A percentile compares a stretch with the other conserved stretches of the same genome.
Evolutionary conservation across 1,284 basidiomycete genomes (phyloP).

Genomic region (Tilletia walkeri): DNA sequence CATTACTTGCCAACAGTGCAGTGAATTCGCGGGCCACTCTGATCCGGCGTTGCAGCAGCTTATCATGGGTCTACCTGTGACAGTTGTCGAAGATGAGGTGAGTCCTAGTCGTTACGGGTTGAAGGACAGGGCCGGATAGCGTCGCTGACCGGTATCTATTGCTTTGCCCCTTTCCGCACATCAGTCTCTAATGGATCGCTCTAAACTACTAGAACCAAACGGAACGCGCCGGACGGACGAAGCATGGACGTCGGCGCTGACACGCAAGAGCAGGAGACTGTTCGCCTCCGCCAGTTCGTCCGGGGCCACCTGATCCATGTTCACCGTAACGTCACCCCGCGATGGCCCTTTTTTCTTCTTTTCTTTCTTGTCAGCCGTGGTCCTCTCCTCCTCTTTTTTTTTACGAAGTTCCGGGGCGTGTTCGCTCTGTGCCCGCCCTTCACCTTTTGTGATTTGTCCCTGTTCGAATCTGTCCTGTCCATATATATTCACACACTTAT

Average conservation of each 20-base stretch:
- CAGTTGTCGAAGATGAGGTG: constrained; percentile 40
- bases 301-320: not conserved
- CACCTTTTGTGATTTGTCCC: too few relatives aligned
- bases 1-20: constrained; percentile 41
- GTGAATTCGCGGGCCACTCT: constrained; percentile 22
- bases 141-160: not conserved
- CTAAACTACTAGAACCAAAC: not conserved
- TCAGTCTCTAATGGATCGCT: constrained; percentile 10
- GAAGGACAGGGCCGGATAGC: too few relatives aligned
- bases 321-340: not conserved
- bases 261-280: constrained; percentile 9
- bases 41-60: constrained; percentile 32
- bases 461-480: too few relatives aligned
- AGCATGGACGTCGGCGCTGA: not conserved
- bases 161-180: not conserved
- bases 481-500: too few relatives aligned
- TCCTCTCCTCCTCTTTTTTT: too few relatives aligned
- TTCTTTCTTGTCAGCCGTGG: too few relatives aligned
- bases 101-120: not conserved
- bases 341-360: too few relatives aligned
- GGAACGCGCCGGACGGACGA: not conserved
- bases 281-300: not conserved
- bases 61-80: constrained; percentile 38
- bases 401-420: too few relatives aligned
- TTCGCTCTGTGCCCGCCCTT: too few relatives aligned